Evolutionary conservation across 352 stramenopile species (phyloP), one percentile per base, ranked within the genome.

Genomic region (Saprolegnia diclina): DNA sequence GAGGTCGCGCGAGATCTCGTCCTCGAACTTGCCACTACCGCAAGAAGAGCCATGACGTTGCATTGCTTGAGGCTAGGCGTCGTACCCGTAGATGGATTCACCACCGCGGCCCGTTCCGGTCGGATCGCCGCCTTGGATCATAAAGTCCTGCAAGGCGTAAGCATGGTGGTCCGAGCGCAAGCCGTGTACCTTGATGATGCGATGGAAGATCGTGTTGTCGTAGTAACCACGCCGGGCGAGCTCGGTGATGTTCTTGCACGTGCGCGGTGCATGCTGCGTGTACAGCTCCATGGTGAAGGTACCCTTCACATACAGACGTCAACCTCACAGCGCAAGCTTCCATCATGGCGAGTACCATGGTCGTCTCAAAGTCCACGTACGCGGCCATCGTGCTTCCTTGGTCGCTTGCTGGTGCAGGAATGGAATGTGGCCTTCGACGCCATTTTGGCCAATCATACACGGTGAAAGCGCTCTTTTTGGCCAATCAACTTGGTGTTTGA

Each of bases 41-140:
- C 22, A n/a, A 61, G 18, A 35, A n/a, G 29, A 35, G 29, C 29
- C 29, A 35, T 54, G n/a, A 54, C 24, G n/a, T 54, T 5, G n/a
- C 5, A 54, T 54, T 29, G 24, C 24, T 21, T 52, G 29, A 35
- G 29, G 29, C 29, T 2, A 6, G 29, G 29, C 29, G 29, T 35
- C 56, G 35, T 71, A 94, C 78, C 94, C 94, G 69, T 94, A 98
- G 56, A 97, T 85, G 18, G 87, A 97, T 67, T 98, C 89, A 45
- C 92, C 94, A 54, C 95, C 94, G 32, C 89, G 74, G 4, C 94
- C 94, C 0, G 94, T 98, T 50, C 92, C 94, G 19, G 93, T 98
- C 0, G 94, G 94, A 72, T 98, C 94, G 56, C 95, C 95, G 13
- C 92, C 95, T 71, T 98, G 95, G 64, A 98, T 96, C 92, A 98